Conservation (phyloP, 2,329 filamentous ascomycete genomes). For the Nakataea oryzae region DNA sequence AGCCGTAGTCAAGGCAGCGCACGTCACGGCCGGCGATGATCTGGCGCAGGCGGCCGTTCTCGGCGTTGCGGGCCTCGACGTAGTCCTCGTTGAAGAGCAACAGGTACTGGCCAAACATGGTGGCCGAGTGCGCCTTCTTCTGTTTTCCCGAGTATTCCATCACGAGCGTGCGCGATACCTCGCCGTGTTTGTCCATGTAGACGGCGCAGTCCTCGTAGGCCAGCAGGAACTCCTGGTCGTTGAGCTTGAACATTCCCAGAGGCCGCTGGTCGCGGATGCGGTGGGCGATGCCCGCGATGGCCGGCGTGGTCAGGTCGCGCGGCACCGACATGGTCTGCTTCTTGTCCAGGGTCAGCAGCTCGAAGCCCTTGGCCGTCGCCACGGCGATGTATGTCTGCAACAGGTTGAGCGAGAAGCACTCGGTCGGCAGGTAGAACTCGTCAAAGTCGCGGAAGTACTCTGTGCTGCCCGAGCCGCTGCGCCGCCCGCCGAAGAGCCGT, state of each 20-base stretch:
- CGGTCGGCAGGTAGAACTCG: conserved; percentile 94
- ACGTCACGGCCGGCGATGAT: conserved; percentile 90
- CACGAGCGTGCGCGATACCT: conserved; percentile 85
- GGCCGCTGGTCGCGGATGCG: conserved; percentile 77
- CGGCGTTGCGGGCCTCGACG: conserved; percentile 91
- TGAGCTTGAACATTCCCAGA: conserved; percentile 92
- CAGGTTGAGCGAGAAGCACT: conserved; percentile 90
- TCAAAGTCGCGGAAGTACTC: conserved; percentile 98
- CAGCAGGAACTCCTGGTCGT: conserved; percentile 83
- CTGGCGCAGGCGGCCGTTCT: conserved; percentile 87
- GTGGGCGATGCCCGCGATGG: conserved; percentile 74
- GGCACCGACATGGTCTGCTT: conserved; percentile 93
- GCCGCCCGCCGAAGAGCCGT: conserved; percentile 52
- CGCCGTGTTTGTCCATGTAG: conserved; percentile 96
- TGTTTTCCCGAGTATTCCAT: conserved; percentile 97
- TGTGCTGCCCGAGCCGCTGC: conserved; percentile 57
- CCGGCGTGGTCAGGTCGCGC: conserved; percentile 60
- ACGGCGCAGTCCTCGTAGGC: conserved; percentile 95
- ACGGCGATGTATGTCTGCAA: conserved; percentile 94
- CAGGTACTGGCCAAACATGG: conserved; percentile 84
- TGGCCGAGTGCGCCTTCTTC: conserved; percentile 68
- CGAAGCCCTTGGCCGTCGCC: conserved; percentile 82
- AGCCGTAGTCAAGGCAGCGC: conserved; percentile 78
- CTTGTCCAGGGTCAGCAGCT: conserved; percentile 93
- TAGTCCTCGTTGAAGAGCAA: conserved; percentile 94